Conservation (phyloP, 805 yeast genomes). For the Spathaspora girioi region DNA sequence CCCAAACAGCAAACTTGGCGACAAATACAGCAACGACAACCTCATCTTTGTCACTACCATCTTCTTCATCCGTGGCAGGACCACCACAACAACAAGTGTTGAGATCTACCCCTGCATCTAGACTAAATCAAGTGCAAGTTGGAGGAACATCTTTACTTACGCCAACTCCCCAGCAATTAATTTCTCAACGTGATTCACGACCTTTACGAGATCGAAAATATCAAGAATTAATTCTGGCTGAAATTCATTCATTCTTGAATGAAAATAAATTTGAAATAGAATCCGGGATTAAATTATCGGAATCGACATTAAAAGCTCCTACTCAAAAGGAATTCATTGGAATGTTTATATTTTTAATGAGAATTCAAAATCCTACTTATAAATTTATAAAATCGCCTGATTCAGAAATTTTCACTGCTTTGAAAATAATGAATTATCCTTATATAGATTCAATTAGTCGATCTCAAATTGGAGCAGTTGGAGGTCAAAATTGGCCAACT, state of each 20-base stretch:
- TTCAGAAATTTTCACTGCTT: slow-evolving; percentile 64
- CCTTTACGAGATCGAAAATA: slow-evolving; percentile 73
- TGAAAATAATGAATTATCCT: slow-evolving; percentile 71
- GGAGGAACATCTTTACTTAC: background rate
- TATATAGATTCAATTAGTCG: slow-evolving; percentile 76
- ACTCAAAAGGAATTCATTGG: slow-evolving; percentile 82
- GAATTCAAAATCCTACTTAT: slow-evolving; percentile 75
- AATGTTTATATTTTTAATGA: slow-evolving; percentile 78
- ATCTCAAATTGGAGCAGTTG: slow-evolving; percentile 86
- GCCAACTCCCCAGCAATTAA: background rate
- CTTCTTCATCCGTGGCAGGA: background rate
- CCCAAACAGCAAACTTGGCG: background rate
- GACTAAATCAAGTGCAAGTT: background rate
- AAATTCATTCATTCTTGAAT: slow-evolving; percentile 60
- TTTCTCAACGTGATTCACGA: slow-evolving; percentile 53
- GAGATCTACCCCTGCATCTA: background rate
- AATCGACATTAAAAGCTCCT: slow-evolving; percentile 65
- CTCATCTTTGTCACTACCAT: background rate
- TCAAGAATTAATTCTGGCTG: slow-evolving; percentile 63
- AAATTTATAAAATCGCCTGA: slow-evolving; percentile 61
- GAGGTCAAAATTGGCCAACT: slow-evolving; percentile 84
- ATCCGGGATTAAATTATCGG: slow-evolving; percentile 64
- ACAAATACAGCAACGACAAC: background rate
- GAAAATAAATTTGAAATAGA: slow-evolving; percentile 69
- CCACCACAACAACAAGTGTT: background rate